Evolutionary conservation across 2,329 filamentous ascomycete genomes (phyloP), one percentile per base, ranked within the genome.

Genomic region (Xylariomycetidae sp.): DNA sequence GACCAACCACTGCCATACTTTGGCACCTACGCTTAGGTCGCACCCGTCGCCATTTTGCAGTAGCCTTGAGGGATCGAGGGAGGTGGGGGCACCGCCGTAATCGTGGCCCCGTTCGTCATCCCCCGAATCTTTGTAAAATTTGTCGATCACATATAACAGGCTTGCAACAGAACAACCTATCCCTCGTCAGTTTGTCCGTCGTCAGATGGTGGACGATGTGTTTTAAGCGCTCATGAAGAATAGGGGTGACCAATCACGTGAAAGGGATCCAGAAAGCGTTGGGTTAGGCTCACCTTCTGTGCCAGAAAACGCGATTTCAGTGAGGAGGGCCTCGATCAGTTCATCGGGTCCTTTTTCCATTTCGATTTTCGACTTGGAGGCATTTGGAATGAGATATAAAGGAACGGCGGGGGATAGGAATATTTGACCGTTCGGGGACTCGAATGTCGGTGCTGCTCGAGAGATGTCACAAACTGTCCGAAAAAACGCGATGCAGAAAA

Each of bases 231-330:
- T n/a, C n/a, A n/a, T n/a, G n/a, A n/a, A n/a, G n/a, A n/a, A n/a
- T n/a, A n/a, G n/a, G n/a, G n/a, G n/a, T n/a, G n/a, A n/a, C n/a
- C n/a, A n/a, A n/a, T n/a, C n/a, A n/a, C n/a, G n/a, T n/a, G n/a
- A n/a, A n/a, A n/a, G n/a, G n/a, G n/a, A n/a, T n/a, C n/a, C n/a
- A n/a, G n/a, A n/a, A n/a, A n/a, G n/a, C n/a, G n/a, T n/a, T n/a
- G n/a, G n/a, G n/a, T 16, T 23, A 30, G 33, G 56, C 64, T 50
- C 38, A 68, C 65, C 64, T 42, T 54, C 54, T 34, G 61, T 54
- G 20, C 65, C 64, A 22, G 59, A 61, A 46, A 65, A 67, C 13
- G 63, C 63, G 26, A 66, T 64, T 52, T 68, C 62, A 2, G 53
- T 57, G 36, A 69, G 53, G 38, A 68, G 61, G 39, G 57, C 60